Conservation (phyloP, 2,329 filamentous ascomycete species). For the Lachnellula subtilissima region DNA sequence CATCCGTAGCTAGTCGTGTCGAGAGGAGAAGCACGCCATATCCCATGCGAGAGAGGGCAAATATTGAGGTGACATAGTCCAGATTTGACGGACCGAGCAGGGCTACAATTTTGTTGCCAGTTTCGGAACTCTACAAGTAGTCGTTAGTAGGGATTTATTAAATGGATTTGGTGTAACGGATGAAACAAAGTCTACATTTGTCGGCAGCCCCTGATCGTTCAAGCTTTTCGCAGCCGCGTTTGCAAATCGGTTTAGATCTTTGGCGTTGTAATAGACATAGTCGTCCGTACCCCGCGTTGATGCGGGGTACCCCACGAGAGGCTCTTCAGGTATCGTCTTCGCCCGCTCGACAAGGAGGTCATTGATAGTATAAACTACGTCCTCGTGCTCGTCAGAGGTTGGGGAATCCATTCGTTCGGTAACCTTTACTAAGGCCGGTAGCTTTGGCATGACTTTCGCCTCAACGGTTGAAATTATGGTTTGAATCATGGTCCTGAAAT, state of each 20-base stretch:
- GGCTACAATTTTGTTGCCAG: slow-evolving; percentile 15
- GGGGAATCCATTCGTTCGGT: not conserved
- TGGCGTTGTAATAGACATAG: slow-evolving; percentile 27
- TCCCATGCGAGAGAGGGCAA: slow-evolving; percentile 48
- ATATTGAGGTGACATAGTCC: slow-evolving; percentile 47
- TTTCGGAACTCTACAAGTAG: not conserved
- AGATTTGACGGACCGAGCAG: slow-evolving; percentile 34
- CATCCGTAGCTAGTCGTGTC: slow-evolving; percentile 46
- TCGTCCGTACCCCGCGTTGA: slow-evolving; percentile 17
- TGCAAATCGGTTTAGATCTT: slow-evolving; percentile 28
- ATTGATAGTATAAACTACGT: slow-evolving; percentile 18
- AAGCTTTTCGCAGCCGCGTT: slow-evolving; percentile 23
- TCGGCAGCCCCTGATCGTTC: slow-evolving; percentile 15
- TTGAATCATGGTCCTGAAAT: not conserved
- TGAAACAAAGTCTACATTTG: slow-evolving; percentile 10
- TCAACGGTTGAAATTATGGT: not conserved
- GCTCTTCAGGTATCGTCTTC: slow-evolving; percentile 18
- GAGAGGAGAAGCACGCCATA: slow-evolving; percentile 50
- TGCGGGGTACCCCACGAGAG: slow-evolving; percentile 27
- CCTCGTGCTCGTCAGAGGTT: not conserved
- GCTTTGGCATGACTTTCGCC: not conserved
- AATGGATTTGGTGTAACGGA: not conserved
- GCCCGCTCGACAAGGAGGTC: slow-evolving; percentile 23
- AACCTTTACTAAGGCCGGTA: not conserved
- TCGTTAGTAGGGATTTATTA: not conserved